phyloP scores from a whole-genome alignment of 228 moss, liverwort and hornwort species.

The Sphagnum fallax region DNA sequence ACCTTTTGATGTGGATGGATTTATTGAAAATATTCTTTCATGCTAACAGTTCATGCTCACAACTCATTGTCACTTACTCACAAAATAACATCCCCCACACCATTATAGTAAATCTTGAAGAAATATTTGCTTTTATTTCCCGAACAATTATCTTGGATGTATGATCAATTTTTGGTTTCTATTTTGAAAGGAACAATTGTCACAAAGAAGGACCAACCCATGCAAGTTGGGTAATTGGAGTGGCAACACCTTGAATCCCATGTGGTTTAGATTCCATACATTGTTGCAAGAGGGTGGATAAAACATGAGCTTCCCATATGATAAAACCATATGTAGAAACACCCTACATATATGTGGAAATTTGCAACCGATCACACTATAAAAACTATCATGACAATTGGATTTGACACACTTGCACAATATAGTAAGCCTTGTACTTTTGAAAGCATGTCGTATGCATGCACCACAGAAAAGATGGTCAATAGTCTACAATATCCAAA shows the following conservation, averaged over 20 bases:
- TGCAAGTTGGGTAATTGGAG: conserved; percentile 14
- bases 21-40: no score
- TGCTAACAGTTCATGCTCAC: no score
- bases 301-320: conserved; percentile 26
- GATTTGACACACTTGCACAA: conserved; percentile 95
- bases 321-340: conserved; percentile 44
- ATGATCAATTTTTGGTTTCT: not conserved
- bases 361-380: conserved; percentile 75
- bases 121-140: not conserved
- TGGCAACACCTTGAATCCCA: conserved; percentile 36
- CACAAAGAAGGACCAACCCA: conserved; percentile 8
- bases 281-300: conserved; percentile 21
- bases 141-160: not conserved
- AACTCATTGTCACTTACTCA: no score
- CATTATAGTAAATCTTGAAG: not conserved
- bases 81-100: no score
- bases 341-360: conserved; percentile 54
- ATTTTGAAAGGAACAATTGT: conserved; percentile 23
- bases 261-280: conserved; percentile 22
- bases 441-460: conserved; percentile 75
- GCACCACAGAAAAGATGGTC: conserved; percentile 81
- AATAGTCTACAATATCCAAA: conserved; percentile 67
- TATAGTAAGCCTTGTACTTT: conserved; percentile 82
- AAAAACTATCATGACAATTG: conserved; percentile 89
- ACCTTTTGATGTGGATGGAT: no score